These are phyloP conservation scores for Melastoma candidum DNA, from an alignment of 441 rosid species.

Conservation along the genomic window DNA sequence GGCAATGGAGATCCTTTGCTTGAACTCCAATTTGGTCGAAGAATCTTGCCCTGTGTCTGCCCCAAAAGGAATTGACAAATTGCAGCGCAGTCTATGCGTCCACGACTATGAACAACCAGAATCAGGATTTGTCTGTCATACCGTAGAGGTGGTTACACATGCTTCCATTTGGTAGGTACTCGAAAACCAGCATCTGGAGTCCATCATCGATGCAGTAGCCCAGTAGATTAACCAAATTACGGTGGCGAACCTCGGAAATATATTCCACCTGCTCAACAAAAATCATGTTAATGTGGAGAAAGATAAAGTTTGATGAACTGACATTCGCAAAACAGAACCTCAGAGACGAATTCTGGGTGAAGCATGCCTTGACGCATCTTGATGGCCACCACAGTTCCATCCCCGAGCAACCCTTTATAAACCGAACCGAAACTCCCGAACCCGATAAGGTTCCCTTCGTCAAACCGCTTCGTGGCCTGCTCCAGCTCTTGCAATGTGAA, in stretches of 20 bases:
- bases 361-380: conserved; percentile 29
- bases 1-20: conserved; percentile 52
- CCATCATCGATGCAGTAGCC: conserved; percentile 53
- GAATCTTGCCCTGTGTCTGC: conserved; percentile 34
- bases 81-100: too few relatives aligned
- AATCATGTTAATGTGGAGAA: not conserved
- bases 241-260: conserved; percentile 47
- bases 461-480: conserved; percentile 47
- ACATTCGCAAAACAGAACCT: conserved; percentile 21
- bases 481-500: conserved; percentile 47
- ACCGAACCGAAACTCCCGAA: conserved; percentile 46
- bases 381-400: conserved; percentile 36
- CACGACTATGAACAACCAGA: not conserved
- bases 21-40: conserved; percentile 47
- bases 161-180: conserved; percentile 49
- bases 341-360: conserved; percentile 30
- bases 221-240: conserved; percentile 43
- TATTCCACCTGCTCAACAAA: conserved; percentile 31
- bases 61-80: not conserved
- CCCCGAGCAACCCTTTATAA: conserved; percentile 43
- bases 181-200: conserved; percentile 43
- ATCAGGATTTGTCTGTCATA: conserved; percentile 14
- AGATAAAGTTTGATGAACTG: not conserved
- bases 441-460: conserved; percentile 36
- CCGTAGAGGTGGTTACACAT: conserved; percentile 44